phyloP scores from a whole-genome alignment of 805 yeast genomes.

The Cyberlindnera subsufficiens region DNA sequence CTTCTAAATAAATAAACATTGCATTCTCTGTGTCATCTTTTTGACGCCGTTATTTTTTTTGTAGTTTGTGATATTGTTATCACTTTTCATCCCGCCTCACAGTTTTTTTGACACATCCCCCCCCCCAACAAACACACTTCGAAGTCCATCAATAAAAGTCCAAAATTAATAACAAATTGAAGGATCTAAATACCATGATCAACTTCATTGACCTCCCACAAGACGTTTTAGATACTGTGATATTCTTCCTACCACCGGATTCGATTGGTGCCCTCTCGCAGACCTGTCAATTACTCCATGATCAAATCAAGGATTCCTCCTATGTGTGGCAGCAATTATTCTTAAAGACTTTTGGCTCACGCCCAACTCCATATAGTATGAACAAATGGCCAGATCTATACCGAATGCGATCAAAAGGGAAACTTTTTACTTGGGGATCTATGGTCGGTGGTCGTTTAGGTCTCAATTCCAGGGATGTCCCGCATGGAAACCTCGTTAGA shows the following conservation, averaged over 20 bases:
- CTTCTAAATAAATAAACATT: background rate
- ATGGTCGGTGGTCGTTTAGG: slow-evolving; percentile 43
- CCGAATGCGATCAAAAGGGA: slow-evolving; percentile 32
- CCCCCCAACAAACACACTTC: background rate
- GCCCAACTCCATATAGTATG: slow-evolving; percentile 34
- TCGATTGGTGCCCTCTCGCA: slow-evolving; percentile 37
- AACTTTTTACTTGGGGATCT: slow-evolving; percentile 48
- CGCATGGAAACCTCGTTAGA: slow-evolving; percentile 18
- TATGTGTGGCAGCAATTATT: slow-evolving; percentile 41
- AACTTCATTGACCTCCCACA: slow-evolving; percentile 8
- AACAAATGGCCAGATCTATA: slow-evolving; percentile 48
- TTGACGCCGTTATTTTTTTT: too few species aligned
- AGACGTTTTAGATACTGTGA: slow-evolving; percentile 33
- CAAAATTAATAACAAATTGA: background rate
- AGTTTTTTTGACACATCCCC: slow-evolving; percentile 1
- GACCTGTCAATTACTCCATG: slow-evolving; percentile 33
- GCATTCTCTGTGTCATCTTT: too few species aligned
- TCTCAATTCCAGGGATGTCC: slow-evolving; percentile 23
- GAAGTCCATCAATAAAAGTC: background rate
- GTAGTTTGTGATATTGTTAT: background rate
- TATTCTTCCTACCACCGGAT: slow-evolving; percentile 18
- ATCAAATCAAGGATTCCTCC: slow-evolving; percentile 31
- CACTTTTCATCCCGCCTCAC: background rate
- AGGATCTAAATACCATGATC: background rate
- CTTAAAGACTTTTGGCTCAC: slow-evolving; percentile 37